phyloP scores from a whole-genome alignment of 2,329 filamentous ascomycete genomes.

The Penicillium sp. region DNA sequence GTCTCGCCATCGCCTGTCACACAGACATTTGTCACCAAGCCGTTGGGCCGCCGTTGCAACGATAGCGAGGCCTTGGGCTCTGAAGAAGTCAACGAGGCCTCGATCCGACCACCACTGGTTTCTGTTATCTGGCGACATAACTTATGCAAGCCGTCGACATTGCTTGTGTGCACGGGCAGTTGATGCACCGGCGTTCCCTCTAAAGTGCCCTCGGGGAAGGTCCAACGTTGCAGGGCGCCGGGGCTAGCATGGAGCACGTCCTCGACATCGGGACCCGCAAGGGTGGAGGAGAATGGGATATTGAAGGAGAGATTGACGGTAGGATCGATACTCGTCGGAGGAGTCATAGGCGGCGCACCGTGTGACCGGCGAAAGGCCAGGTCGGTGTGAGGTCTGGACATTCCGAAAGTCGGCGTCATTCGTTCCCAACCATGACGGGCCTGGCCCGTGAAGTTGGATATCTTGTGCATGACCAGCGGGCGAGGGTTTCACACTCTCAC shows the following conservation, averaged over 20 bases:
- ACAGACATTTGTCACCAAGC: constrained; percentile 80
- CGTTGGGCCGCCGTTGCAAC: constrained; percentile 50
- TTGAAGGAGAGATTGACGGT: constrained; percentile 95
- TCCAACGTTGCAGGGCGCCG: constrained; percentile 87
- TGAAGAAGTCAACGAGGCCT: constrained; percentile 80
- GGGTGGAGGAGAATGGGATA: constrained; percentile 88
- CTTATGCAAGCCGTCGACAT: constrained; percentile 73
- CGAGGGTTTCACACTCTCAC: constrained; percentile 30
- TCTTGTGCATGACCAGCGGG: constrained; percentile 59
- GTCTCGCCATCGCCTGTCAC: constrained; percentile 83
- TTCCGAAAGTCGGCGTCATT: constrained; percentile 65
- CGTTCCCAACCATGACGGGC: constrained; percentile 67
- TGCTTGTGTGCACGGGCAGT: constrained; percentile 85
- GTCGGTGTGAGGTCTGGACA: constrained; percentile 59
- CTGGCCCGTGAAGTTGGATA: constrained; percentile 65
- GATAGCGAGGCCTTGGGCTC: constrained; percentile 66
- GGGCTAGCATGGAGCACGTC: constrained; percentile 91
- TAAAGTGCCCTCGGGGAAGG: constrained; percentile 80
- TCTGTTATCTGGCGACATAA: constrained; percentile 81
- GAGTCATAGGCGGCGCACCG: constrained; percentile 53
- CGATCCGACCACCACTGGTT: constrained; percentile 65
- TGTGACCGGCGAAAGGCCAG: constrained; percentile 58
- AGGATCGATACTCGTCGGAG: constrained; percentile 69
- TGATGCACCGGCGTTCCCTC: constrained; percentile 83
- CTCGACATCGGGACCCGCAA: constrained; percentile 87